Evolutionary conservation across 345 rosid genomes (phyloP).

Genomic region (Rhizophora apiculata): DNA sequence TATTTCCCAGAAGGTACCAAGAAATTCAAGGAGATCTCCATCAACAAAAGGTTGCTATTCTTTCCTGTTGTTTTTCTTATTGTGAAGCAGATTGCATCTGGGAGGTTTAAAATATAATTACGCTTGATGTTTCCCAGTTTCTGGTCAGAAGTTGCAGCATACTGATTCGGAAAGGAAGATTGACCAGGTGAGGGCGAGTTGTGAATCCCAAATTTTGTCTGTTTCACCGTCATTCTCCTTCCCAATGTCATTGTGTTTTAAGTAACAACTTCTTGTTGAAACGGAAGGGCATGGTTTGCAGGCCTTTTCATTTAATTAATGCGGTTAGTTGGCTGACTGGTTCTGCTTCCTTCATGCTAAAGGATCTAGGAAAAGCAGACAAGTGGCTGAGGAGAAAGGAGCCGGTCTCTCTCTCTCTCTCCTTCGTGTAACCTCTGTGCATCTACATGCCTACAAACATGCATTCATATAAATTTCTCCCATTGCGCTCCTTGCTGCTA

Average conservation of each 20-base stretch:
- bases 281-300: not conserved
- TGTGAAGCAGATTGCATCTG: not conserved
- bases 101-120: slow-evolving; percentile 16
- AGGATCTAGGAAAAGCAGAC: slow-evolving; percentile 36
- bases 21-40: slow-evolving; percentile 29
- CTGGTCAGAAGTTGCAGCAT: slow-evolving; percentile 29
- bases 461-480: too few species aligned
- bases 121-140: slow-evolving; percentile 31
- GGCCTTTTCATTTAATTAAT: not conserved
- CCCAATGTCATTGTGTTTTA: too few species aligned
- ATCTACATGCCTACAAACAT: too few species aligned
- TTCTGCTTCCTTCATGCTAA: slow-evolving; percentile 32
- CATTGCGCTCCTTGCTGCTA: too few species aligned
- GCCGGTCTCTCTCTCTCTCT: slow-evolving; percentile 9
- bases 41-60: slow-evolving; percentile 39
- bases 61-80: slow-evolving; percentile 18
- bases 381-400: slow-evolving; percentile 25
- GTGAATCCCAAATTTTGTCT: slow-evolving; percentile 10
- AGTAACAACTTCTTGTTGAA: not conserved
- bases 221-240: too few species aligned
- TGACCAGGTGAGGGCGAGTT: slow-evolving; percentile 34
- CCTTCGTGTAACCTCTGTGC: too few species aligned
- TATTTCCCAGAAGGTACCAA: slow-evolving; percentile 33
- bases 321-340: slow-evolving; percentile 10
- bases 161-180: slow-evolving; percentile 30